Conservation (phyloP, 2,329 filamentous ascomycete genomes). For the Ceratocystis variospora region DNA sequence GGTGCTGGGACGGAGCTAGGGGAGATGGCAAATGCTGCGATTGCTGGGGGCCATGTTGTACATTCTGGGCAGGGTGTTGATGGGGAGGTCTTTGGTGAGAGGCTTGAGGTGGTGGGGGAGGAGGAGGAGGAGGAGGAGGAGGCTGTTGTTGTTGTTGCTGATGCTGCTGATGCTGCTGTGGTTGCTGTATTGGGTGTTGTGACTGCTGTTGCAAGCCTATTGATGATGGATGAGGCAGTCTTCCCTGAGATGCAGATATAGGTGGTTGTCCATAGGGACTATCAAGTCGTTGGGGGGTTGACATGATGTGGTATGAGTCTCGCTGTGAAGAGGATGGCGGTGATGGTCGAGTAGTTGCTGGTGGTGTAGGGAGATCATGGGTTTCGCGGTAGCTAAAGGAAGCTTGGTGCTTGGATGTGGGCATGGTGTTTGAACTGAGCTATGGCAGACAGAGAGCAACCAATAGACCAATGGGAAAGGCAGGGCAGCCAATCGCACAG, state of each 20-base stretch:
- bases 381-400: conserved; percentile 46
- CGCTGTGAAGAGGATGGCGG: conserved; percentile 40
- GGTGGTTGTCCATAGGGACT: conserved; percentile 32
- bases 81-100: conserved; percentile 26
- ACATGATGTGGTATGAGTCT: conserved; percentile 33
- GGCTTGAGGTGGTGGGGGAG: conserved; percentile 23
- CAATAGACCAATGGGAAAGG: not conserved
- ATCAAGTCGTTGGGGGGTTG: conserved; percentile 31
- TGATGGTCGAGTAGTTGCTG: conserved; percentile 41
- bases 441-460: not conserved
- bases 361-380: conserved; percentile 49
- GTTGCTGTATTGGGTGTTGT: conserved; percentile 22
- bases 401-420: conserved; percentile 47
- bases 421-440: conserved; percentile 35
- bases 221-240: conserved; percentile 53
- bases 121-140: conserved; percentile 23
- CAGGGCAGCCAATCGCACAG: not conserved
- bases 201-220: conserved; percentile 44
- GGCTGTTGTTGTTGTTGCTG: conserved; percentile 21
- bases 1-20: conserved; percentile 23
- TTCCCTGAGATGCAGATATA: conserved; percentile 58
- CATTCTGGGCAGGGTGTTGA: conserved; percentile 14
- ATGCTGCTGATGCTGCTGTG: conserved; percentile 10
- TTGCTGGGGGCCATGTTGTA: not conserved
- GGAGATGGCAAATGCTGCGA: conserved; percentile 24